Conservation (phyloP, 2,329 filamentous ascomycete species). For the Ascochyta clinopodiicola region DNA sequence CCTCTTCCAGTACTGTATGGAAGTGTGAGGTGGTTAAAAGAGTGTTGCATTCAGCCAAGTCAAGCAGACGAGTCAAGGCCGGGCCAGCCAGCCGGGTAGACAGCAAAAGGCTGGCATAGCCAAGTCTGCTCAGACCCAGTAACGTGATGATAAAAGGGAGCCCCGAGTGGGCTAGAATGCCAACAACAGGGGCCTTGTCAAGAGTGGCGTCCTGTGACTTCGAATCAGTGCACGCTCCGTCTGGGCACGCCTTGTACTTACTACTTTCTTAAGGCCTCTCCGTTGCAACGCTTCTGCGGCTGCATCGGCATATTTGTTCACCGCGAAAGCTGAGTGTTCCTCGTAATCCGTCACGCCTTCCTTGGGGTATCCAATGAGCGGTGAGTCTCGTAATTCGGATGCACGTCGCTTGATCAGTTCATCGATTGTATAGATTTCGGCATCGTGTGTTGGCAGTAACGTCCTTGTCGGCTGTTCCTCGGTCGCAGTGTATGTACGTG, state of each 20-base stretch:
- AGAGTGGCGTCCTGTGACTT: constrained; percentile 21
- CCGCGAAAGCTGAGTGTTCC: constrained; percentile 33
- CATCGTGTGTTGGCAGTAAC: constrained; percentile 9
- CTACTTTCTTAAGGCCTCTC: constrained; percentile 30
- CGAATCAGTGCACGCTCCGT: constrained; percentile 4
- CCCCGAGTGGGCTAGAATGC: constrained; percentile 60
- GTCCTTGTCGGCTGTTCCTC: constrained; percentile 9
- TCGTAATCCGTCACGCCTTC: constrained; percentile 31
- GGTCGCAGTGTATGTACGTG: constrained; percentile 16
- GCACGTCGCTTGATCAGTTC: constrained; percentile 34
- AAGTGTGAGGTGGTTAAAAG: constrained; percentile 30
- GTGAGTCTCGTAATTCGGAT: constrained; percentile 21
- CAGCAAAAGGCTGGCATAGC: constrained; percentile 62
- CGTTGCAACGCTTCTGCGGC: constrained; percentile 27
- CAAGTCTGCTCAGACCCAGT: constrained; percentile 62
- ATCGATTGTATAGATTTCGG: constrained; percentile 33
- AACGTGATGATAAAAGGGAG: constrained; percentile 63
- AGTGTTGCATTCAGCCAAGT: constrained; percentile 29
- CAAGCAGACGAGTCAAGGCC: constrained; percentile 56
- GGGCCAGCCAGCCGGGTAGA: constrained; percentile 61
- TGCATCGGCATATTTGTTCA: constrained; percentile 36
- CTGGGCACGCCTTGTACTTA: constrained; percentile 13
- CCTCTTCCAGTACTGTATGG: constrained; percentile 32
- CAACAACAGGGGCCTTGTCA: constrained; percentile 46
- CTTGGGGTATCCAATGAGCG: constrained; percentile 34